Base-by-base conservation (phyloP, 768 basidiomycete species). In the Boletus patriciae region DNA sequence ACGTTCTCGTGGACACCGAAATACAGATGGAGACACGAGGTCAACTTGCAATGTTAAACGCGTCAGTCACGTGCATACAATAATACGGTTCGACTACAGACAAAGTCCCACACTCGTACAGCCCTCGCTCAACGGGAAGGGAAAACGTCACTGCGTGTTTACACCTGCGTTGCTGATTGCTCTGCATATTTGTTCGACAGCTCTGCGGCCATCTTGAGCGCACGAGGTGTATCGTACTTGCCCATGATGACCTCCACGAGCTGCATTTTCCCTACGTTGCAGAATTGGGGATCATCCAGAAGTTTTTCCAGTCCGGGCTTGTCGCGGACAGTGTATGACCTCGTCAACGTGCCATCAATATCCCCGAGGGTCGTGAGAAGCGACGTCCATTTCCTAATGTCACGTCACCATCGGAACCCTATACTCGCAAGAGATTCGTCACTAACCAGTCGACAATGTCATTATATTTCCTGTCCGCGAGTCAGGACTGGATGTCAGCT, bases 211-310 rank as follows among this genome's bases (percentile, higher is more conserved):
- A 77, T 70, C 64, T 79, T 74, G 59, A 92, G 74, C 36, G 82
- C 79, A 36, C 77, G 72, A 4, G 92, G 92, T 0, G 89, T 88
- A 68, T 94, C 92, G 27, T 79, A 71, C 59, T 77, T 79, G 25
- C 77, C 81, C 88, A 94, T 91, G 56, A 86, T 71, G 10, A 94
- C 81, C 72, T 94, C 92, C 16, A 94, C 87, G 34, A 94, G 74
- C 65, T 92, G 89, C 49, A 90, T 85, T 71, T 81, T 82, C 52
- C 84, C 77, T 4, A 88, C 84, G 21, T 64, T 76, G 3, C 77
- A 80, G 66, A 97, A 95, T 9, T 74, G 67, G 3, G 73, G 55
- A 66, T 89, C 78, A 6, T 83, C 77, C 55, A 98, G 79, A 15
- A 98, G 78, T 3, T 70, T 71, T 31, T 83, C 79, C 10, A 97